Base-by-base conservation (phyloP, 1,284 basidiomycete species). In the Hemileia vastatrix region DNA sequence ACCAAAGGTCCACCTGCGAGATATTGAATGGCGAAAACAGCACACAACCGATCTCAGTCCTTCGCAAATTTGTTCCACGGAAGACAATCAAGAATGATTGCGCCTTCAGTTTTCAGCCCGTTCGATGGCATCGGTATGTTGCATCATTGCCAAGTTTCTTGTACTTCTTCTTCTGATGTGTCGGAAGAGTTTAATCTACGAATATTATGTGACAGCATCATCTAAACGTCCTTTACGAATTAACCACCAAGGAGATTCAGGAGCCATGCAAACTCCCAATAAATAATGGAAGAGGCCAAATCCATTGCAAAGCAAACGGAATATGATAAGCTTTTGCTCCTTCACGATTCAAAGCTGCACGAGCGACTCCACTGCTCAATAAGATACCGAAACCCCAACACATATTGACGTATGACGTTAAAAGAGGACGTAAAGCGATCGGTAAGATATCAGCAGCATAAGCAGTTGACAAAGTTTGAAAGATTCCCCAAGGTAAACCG, bases 391-490 rank as follows among this genome's bases (percentile, higher is more conserved):
- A 65, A 43, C 76, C 80, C 79, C 79, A 80, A 70, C 78, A 79
- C 64, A 79, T 73, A 71, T 78, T 79, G 64, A 80, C 77, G 69
- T 77, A 80, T 48, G 79, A 76, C 31, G 79, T 80, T 13, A 81
- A 71, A 69, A 78, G 78, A 19, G 73, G 76, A 33, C 80, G 77
- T 1, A 81, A 72, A 9, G 73, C 72, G 48, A 78, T 78, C 1
- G 80, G 80, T 31, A 76, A 77, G 36, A 81, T 75, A 54, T 81
- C 80, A 40, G 77, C 76, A n/a, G 80, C 80, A 64, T 80, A 81
- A 0, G 78, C 72, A 6, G 77, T 78, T 5, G 78, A 79, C 1
- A 80, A 68, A 0, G 79, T 79, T 67, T 79, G 77, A 71, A 77
- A 77, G 45, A 72, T 67, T n/a, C 78, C 78, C 78, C 78, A 79